Evolutionary conservation across 257 asterid genomes (phyloP).

Genomic region (Solanum peruvianum): DNA sequence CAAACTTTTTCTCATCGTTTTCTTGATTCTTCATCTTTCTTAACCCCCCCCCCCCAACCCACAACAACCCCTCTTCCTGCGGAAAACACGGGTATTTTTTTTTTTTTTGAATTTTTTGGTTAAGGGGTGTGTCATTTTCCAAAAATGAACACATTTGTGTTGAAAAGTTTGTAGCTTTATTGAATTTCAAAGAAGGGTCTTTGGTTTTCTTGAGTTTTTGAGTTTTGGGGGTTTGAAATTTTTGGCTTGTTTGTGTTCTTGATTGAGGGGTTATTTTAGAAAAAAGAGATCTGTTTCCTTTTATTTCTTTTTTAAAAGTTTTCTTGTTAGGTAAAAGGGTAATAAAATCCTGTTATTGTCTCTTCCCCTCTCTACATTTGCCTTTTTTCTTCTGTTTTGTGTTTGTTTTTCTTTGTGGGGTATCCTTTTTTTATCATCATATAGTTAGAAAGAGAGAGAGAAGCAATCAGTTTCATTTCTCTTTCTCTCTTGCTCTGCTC

Average conservation of each 20-base stretch:
- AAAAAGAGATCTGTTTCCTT: slow-evolving; percentile 14
- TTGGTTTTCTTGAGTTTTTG: not conserved
- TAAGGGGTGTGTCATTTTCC: not conserved
- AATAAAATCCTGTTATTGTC: slow-evolving; percentile 58
- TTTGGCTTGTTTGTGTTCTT: not conserved
- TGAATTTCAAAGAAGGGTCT: not conserved
- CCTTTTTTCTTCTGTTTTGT: not conserved
- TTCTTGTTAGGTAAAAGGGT: not conserved
- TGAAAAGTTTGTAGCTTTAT: not conserved
- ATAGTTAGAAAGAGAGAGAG: slow-evolving; percentile 41
- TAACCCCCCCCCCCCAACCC: not conserved
- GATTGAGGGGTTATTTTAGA: slow-evolving; percentile 17
- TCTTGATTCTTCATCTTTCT: not conserved
- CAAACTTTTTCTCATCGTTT: not conserved
- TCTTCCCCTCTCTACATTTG: slow-evolving; percentile 27
- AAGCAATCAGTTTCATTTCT: slow-evolving; percentile 9
- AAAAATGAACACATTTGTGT: not conserved
- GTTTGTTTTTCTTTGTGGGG: not conserved
- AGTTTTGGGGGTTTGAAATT: slow-evolving; percentile 1
- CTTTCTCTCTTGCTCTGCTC: not conserved
- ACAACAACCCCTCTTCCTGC: not conserved
- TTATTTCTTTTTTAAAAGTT: not conserved
- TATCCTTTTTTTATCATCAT: slow-evolving; percentile 15
- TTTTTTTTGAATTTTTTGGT: not conserved
- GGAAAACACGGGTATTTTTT: not conserved